These are phyloP conservation scores for Fusarium sacchari DNA, from an alignment of 2,329 filamentous ascomycete genomes.

Conservation along the genomic window DNA sequence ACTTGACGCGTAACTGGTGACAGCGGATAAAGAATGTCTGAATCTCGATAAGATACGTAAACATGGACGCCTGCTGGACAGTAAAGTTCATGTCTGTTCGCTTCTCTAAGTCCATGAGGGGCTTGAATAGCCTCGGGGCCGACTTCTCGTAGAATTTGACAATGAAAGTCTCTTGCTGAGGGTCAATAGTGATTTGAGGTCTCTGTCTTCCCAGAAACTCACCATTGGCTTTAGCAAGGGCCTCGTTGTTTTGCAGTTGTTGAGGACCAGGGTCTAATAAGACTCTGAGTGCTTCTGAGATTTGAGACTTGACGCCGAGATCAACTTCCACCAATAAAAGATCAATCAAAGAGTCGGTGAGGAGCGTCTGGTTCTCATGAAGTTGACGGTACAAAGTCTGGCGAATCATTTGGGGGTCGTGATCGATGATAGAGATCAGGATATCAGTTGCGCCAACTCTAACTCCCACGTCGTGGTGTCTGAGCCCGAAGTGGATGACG, in stretches of 20 bases:
- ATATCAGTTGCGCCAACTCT: constrained; percentile 95
- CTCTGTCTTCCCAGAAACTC: constrained; percentile 75
- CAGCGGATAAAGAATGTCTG: constrained; percentile 93
- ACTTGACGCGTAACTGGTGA: constrained; percentile 86
- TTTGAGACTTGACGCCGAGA: constrained; percentile 92
- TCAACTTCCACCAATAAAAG: constrained; percentile 91
- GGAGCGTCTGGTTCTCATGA: constrained; percentile 82
- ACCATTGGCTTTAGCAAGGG: constrained; percentile 70
- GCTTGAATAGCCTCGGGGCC: constrained; percentile 85
- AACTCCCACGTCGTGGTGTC: constrained; percentile 83
- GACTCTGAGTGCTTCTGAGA: constrained; percentile 94
- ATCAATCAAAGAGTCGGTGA: constrained; percentile 94
- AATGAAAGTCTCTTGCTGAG: constrained; percentile 86
- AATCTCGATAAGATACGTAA: constrained; percentile 90
- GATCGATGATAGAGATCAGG: constrained; percentile 91
- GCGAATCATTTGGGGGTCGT: constrained; percentile 94
- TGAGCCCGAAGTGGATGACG: constrained; percentile 91
- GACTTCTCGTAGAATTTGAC: constrained; percentile 90
- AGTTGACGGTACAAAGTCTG: constrained; percentile 93
- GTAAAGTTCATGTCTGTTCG: constrained; percentile 75
- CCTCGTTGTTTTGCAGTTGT: constrained; percentile 60
- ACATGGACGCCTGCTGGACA: constrained; percentile 88
- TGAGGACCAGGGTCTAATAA: constrained; percentile 77
- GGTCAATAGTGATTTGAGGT: constrained; percentile 63
- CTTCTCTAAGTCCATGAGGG: constrained; percentile 81